Conservation (phyloP, 352 stramenopile genomes). For the Phytophthora citrophthora region DNA sequence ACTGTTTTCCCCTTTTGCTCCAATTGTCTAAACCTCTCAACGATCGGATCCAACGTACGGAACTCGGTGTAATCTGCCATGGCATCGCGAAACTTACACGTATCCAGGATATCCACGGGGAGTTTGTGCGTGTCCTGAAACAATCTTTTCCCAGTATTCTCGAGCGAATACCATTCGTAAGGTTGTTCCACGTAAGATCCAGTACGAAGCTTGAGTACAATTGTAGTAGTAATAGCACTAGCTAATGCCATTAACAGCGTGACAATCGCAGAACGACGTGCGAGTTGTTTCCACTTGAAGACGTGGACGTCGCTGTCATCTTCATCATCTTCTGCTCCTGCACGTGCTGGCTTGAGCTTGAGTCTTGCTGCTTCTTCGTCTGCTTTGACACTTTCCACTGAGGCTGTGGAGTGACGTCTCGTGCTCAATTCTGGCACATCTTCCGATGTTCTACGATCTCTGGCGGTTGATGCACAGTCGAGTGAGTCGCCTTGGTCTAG, state of each 20-base stretch:
- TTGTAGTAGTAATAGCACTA: slow-evolving; percentile 24
- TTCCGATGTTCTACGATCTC: slow-evolving; percentile 23
- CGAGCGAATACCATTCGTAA: slow-evolving; percentile 69
- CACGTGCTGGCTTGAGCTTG: slow-evolving; percentile 13
- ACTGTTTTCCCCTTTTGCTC: slow-evolving; percentile 27
- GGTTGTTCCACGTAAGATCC: slow-evolving; percentile 52
- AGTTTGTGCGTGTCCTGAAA: slow-evolving; percentile 35
- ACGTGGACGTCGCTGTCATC: slow-evolving; percentile 25
- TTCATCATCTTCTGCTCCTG: slow-evolving; percentile 29
- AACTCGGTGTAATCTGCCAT: slow-evolving; percentile 26
- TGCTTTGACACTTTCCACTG: slow-evolving; percentile 16
- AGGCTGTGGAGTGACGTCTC: slow-evolving; percentile 11
- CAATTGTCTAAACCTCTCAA: slow-evolving; percentile 19
- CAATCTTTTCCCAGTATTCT: slow-evolving; percentile 46
- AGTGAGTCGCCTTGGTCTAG: slow-evolving; percentile 11
- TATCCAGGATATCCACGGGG: slow-evolving; percentile 41
- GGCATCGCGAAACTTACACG: slow-evolving; percentile 45
- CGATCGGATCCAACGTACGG: slow-evolving; percentile 36
- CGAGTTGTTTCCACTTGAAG: slow-evolving; percentile 39
- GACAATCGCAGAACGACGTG: slow-evolving; percentile 25
- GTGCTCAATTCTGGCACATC: slow-evolving; percentile 24
- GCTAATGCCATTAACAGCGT: slow-evolving; percentile 28
- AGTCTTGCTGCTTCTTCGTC: not conserved
- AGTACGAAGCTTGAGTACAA: slow-evolving; percentile 59
- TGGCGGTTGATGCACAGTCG: slow-evolving; percentile 11